Conservation (phyloP, 257 asterid genomes). For the Solanum dulcamara region DNA sequence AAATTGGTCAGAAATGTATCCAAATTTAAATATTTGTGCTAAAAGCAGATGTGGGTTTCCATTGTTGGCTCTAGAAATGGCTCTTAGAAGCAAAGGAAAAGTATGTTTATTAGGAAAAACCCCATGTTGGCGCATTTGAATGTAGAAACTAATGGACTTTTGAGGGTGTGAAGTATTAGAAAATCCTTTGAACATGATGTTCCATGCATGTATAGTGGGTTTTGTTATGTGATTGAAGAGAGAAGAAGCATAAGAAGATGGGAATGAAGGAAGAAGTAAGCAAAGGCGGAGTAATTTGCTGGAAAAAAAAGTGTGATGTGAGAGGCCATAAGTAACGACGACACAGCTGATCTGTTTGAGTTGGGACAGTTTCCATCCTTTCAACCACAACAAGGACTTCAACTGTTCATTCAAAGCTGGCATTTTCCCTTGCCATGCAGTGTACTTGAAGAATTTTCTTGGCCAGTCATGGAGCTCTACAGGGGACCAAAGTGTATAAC, state of each 20-base stretch:
- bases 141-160: slow-evolving; percentile 13
- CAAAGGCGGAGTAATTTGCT: slow-evolving; percentile 1
- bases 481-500: neutral
- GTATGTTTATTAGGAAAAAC: slow-evolving; percentile 44
- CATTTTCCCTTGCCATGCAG: neutral
- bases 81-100: slow-evolving; percentile 45
- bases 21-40: slow-evolving; percentile 27
- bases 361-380: neutral
- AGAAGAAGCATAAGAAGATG: slow-evolving; percentile 5
- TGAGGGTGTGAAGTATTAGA: slow-evolving; percentile 15
- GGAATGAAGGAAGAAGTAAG: slow-evolving; percentile 5
- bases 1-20: slow-evolving; percentile 33
- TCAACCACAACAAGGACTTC: neutral
- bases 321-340: neutral
- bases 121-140: slow-evolving; percentile 23
- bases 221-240: neutral
- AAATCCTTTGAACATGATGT: slow-evolving; percentile 29
- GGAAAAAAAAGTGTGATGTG: neutral
- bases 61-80: slow-evolving; percentile 31
- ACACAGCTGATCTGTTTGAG: slow-evolving; percentile 7
- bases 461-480: neutral
- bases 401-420: neutral
- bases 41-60: slow-evolving; percentile 23
- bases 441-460: neutral
- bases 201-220: slow-evolving; percentile 19